These are phyloP conservation scores for Hanseniaspora jakobsenii DNA, from an alignment of 805 yeast species.

Conservation along the genomic window DNA sequence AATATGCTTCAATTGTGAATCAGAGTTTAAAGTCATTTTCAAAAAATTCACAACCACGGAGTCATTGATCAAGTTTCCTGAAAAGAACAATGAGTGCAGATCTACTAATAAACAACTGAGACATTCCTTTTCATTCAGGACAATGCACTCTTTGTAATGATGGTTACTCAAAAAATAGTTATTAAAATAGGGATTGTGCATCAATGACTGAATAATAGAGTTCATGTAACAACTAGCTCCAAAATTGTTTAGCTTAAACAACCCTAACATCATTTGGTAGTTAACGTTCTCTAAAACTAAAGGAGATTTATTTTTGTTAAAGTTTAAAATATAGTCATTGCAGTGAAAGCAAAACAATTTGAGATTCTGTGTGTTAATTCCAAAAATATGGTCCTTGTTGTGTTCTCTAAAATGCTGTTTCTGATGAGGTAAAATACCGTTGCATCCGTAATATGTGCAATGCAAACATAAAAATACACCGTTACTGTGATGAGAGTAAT, in stretches of 20 bases:
- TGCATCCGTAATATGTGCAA: constrained; percentile 68
- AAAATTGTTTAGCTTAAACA: constrained; percentile 26
- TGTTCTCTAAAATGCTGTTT: constrained; percentile 33
- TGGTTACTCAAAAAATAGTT: constrained; percentile 51
- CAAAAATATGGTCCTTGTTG: constrained; percentile 40
- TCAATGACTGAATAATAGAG: constrained; percentile 72
- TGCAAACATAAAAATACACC: constrained; percentile 51
- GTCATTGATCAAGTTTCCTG: constrained; percentile 28
- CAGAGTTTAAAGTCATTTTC: constrained; percentile 78
- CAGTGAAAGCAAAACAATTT: constrained; percentile 71
- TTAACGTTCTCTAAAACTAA: constrained; percentile 23
- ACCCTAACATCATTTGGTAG: constrained; percentile 20
- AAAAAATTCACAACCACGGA: constrained; percentile 63
- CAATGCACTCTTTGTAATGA: constrained; percentile 24
- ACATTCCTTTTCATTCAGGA: constrained; percentile 35
- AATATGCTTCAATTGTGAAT: constrained; percentile 36
- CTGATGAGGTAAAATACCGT: constrained; percentile 37
- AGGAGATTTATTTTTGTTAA: constrained; percentile 29
- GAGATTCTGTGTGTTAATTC: constrained; percentile 57
- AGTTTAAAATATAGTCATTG: constrained; percentile 55
- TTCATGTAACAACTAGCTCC: constrained; percentile 98
- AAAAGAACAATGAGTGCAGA: constrained; percentile 59
- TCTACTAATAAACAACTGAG: constrained; percentile 77
- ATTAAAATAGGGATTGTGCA: constrained; percentile 82
- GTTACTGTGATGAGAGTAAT: constrained; percentile 8